Percentiles rank a stretch among this genome's conserved stretches.
phyloP scores from a whole-genome alignment of 2,329 filamentous ascomycete genomes.

The Macrophomina pseudophaseolina region DNA sequence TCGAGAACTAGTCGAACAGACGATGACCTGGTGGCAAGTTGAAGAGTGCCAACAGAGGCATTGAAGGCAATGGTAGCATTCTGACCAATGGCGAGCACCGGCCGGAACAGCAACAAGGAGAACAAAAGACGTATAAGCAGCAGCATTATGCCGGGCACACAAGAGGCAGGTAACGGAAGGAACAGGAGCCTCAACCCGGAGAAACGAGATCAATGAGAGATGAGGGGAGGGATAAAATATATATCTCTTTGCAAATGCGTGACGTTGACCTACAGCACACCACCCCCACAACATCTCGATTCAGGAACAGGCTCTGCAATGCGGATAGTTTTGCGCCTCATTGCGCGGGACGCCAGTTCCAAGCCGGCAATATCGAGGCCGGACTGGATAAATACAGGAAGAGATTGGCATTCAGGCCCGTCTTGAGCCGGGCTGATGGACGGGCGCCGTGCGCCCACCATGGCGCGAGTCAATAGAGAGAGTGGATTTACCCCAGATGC shows the following conservation, averaged over 20 bases:
- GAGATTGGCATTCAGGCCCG: not conserved
- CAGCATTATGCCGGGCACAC: not conserved
- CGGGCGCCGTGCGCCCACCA: not conserved
- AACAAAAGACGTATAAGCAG: not conserved
- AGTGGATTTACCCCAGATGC: conserved; percentile 20
- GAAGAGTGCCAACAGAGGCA: conserved; percentile 41
- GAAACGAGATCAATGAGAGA: not conserved
- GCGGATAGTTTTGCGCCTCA: not conserved
- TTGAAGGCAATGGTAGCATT: conserved; percentile 55
- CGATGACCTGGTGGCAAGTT: conserved; percentile 39
- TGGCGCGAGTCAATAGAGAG: not conserved
- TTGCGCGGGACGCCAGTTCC: not conserved
- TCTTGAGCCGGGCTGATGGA: not conserved
- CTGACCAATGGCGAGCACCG: conserved; percentile 53
- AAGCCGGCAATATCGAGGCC: conserved; percentile 10
- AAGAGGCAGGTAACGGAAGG: not conserved
- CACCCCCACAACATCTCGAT: not conserved
- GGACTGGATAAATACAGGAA: conserved; percentile 11
- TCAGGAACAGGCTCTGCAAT: conserved; percentile 15
- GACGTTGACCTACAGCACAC: not conserved
- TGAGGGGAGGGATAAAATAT: not conserved
- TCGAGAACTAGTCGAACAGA: conserved; percentile 42
- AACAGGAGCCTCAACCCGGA: not conserved
- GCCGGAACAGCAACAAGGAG: not conserved
- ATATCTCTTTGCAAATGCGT: conserved; percentile 2